Percentiles rank a stretch among this genome's conserved stretches.
These are phyloP conservation scores for Barbarea vulgaris DNA, from an alignment of 345 rosid genomes.

Conservation along the genomic window DNA sequence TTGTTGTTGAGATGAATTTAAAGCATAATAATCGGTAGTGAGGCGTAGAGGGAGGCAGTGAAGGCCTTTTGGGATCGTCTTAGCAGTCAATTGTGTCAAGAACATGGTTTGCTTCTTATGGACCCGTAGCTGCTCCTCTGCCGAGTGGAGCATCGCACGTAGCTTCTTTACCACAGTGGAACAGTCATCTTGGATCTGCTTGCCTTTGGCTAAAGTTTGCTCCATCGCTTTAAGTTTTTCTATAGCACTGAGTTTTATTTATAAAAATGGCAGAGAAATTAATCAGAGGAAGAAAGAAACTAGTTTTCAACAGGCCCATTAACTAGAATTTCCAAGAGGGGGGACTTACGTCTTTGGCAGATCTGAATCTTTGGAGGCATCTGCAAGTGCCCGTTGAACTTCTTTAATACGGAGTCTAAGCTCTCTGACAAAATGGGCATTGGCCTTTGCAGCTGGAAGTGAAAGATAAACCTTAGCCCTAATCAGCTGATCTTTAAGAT, in stretches of 20 bases:
- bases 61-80: slow-evolving; percentile 95
- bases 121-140: slow-evolving; percentile 94
- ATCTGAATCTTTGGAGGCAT: slow-evolving; percentile 78
- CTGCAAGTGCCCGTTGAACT: slow-evolving; percentile 70
- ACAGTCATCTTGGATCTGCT: slow-evolving; percentile 90
- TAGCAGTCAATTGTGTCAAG: slow-evolving; percentile 95
- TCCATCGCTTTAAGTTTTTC: slow-evolving; percentile 90
- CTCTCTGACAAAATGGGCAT: slow-evolving; percentile 73
- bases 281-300: slow-evolving; percentile 10
- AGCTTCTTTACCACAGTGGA: slow-evolving; percentile 83
- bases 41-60: slow-evolving; percentile 98
- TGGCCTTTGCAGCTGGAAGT: slow-evolving; percentile 72
- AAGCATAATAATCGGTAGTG: slow-evolving; percentile 70
- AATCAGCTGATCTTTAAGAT: slow-evolving; percentile 89
- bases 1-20: slow-evolving; percentile 65
- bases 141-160: slow-evolving; percentile 94
- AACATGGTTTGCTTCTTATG: slow-evolving; percentile 92
- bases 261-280: slow-evolving; percentile 17
- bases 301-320: neutral
- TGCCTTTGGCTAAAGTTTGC: slow-evolving; percentile 77
- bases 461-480: slow-evolving; percentile 89
- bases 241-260: slow-evolving; percentile 50
- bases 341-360: slow-evolving; percentile 70
- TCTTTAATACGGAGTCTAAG: slow-evolving; percentile 85
- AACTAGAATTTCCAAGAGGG: slow-evolving; percentile 3